phyloP scores from a whole-genome alignment of 176 grass and related monocot species.

The Urochloa ruziziensis region DNA sequence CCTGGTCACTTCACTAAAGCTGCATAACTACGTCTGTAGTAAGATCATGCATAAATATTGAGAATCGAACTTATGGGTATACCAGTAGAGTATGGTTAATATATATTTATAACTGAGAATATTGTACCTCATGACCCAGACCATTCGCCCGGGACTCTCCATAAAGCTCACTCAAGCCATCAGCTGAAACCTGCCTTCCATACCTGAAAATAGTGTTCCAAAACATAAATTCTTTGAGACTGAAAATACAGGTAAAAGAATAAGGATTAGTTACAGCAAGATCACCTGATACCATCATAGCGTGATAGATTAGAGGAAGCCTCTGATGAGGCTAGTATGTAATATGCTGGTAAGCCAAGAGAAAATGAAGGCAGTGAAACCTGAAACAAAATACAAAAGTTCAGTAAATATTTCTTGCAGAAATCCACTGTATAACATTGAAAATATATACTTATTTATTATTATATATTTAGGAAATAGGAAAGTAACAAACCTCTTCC shows the following conservation, averaged over 20 bases:
- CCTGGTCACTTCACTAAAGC: not conserved
- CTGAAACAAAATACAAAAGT: constrained; percentile 37
- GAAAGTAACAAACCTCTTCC: constrained; percentile 62
- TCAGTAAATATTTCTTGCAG: not conserved
- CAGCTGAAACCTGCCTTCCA: constrained; percentile 59
- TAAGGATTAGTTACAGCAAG: not conserved
- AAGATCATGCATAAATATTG: not conserved
- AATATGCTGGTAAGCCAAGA: constrained; percentile 93
- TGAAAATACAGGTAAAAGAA: not conserved
- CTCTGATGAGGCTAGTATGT: constrained; percentile 91
- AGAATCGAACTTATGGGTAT: not conserved
- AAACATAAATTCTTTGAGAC: not conserved
- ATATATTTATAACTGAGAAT: not conserved
- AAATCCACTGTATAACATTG: constrained; percentile 22
- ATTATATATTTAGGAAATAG: not conserved
- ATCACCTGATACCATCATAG: constrained; percentile 96
- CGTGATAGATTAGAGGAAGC: constrained; percentile 96
- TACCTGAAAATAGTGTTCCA: constrained; percentile 54
- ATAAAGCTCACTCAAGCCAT: constrained; percentile 78
- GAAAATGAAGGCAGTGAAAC: constrained; percentile 90
- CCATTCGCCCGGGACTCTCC: constrained; percentile 71
- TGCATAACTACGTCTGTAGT: not conserved
- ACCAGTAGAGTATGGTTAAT: not conserved
- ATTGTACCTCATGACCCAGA: constrained; percentile 81
- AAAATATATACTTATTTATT: not conserved